phyloP scores from a whole-genome alignment of 164 flowering plant species.

The Annona squamosa region DNA sequence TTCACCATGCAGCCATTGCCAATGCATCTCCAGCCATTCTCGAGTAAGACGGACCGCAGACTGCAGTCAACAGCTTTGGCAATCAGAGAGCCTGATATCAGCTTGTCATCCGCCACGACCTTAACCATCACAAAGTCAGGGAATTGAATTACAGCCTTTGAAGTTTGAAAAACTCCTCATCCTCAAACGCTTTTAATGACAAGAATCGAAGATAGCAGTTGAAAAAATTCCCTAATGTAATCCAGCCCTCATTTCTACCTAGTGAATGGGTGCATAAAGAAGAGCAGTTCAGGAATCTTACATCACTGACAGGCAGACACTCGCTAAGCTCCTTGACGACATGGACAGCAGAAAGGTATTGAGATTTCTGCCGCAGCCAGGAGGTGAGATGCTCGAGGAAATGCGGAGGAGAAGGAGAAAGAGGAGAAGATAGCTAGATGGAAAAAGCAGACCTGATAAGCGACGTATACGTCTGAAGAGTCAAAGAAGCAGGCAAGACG shows the following conservation, averaged over 20 bases:
- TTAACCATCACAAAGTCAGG: neutral
- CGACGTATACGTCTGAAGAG: conserved; percentile 9
- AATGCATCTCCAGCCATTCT: conserved; percentile 13
- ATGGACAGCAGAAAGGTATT: neutral
- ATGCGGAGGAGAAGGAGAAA: neutral
- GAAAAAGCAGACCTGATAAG: conserved; percentile 2
- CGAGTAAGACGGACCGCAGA: conserved; percentile 8
- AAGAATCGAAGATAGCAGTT: neutral
- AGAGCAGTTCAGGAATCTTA: neutral
- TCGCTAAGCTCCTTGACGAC: conserved; percentile 3
- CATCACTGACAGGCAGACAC: conserved; percentile 3
- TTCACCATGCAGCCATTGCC: conserved; percentile 6
- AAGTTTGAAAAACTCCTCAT: neutral
- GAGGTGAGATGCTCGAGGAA: neutral
- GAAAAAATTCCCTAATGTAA: neutral
- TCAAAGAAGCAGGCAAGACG: conserved; percentile 13
- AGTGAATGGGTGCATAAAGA: neutral
- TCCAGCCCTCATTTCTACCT: neutral
- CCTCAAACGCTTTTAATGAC: neutral
- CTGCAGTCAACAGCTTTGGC: conserved; percentile 11
- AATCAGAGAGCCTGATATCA: conserved; percentile 8
- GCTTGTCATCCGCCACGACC: conserved; percentile 12
- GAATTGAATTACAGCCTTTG: neutral
- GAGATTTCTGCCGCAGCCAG: conserved; percentile 2
- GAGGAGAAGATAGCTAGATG: neutral